Percentiles rank a stretch among this genome's conserved stretches.
phyloP scores from a whole-genome alignment of 805 yeast genomes.

The Lipomyces spencermartinsiae region DNA sequence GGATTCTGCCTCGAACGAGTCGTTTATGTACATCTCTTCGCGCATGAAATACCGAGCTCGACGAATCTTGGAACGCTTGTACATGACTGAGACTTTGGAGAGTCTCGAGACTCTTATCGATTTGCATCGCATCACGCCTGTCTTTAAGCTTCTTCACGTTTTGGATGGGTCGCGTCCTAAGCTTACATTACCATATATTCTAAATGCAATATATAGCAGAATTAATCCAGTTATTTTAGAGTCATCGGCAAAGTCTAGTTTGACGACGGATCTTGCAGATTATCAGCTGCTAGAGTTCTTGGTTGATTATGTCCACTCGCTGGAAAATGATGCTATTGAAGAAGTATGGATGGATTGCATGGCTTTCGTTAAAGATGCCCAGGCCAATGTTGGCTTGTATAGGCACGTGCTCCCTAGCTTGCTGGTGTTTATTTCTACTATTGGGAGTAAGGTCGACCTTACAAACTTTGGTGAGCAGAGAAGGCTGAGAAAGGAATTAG shows the following conservation, averaged over 20 bases:
- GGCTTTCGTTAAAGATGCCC: conserved; percentile 64
- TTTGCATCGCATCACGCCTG: conserved; percentile 46
- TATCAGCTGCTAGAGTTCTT: conserved; percentile 59
- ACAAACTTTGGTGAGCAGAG: conserved; percentile 68
- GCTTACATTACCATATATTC: conserved; percentile 69
- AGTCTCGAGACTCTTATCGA: conserved; percentile 69
- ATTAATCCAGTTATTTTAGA: conserved; percentile 47
- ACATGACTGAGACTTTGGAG: conserved; percentile 73
- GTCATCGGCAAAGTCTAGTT: conserved; percentile 50
- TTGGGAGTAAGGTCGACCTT: conserved; percentile 63
- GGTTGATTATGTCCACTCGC: conserved; percentile 63
- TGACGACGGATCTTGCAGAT: conserved; percentile 56
- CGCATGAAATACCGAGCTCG: conserved; percentile 74
- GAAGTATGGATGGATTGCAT: conserved; percentile 73
- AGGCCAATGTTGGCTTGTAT: conserved; percentile 56
- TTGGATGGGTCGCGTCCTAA: conserved; percentile 85
- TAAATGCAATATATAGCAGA: conserved; percentile 60
- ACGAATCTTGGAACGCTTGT: conserved; percentile 66
- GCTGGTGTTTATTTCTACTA: conserved; percentile 57
- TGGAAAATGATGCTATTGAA: conserved; percentile 78
- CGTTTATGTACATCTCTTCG: conserved; percentile 57
- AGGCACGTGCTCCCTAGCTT: conserved; percentile 58
- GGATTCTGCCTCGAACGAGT: conserved; percentile 41
- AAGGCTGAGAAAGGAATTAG: conserved; percentile 62
- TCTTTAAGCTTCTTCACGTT: conserved; percentile 71